A percentile compares a stretch with the other conserved stretches of the same genome.
Conservation (phyloP, 164 flowering plant genomes). For the Vitis riparia region DNA sequence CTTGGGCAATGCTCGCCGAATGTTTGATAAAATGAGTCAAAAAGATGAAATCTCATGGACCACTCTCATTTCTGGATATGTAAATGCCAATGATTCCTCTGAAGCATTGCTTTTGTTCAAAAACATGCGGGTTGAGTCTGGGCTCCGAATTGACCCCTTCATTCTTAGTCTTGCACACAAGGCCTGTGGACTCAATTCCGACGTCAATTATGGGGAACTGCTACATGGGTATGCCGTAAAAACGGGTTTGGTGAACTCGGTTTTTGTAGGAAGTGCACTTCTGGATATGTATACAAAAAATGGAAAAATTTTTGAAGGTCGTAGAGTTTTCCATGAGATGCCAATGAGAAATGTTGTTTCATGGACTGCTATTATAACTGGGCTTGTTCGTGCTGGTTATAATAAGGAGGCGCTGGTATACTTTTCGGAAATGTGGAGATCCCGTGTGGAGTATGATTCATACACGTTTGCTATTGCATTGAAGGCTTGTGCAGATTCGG, state of each 20-base stretch:
- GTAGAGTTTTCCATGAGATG: constrained; percentile 73
- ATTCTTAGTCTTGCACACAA: constrained; percentile 65
- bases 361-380: constrained; percentile 85
- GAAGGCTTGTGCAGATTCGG: constrained; percentile 76
- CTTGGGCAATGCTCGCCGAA: constrained; percentile 50
- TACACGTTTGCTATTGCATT: constrained; percentile 68
- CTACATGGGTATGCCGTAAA: constrained; percentile 69
- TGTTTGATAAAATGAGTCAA: constrained; percentile 71
- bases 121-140: constrained; percentile 44
- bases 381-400: constrained; percentile 63
- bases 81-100: constrained; percentile 32
- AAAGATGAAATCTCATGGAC: constrained; percentile 83
- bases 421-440: constrained; percentile 66
- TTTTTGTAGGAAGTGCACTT: constrained; percentile 83
- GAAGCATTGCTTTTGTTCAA: constrained; percentile 65
- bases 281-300: constrained; percentile 72
- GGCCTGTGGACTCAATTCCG: constrained; percentile 58
- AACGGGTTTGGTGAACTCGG: constrained; percentile 58
- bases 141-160: constrained; percentile 52
- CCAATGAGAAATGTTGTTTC: constrained; percentile 72
- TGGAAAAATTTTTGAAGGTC: constrained; percentile 40
- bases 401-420: constrained; percentile 44
- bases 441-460: constrained; percentile 52
- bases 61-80: constrained; percentile 66
- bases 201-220: constrained; percentile 41